Evolutionary conservation across 2,329 filamentous ascomycete species (phyloP), one percentile per base, ranked within the genome.

Genomic region (Zarea fungicola): DNA sequence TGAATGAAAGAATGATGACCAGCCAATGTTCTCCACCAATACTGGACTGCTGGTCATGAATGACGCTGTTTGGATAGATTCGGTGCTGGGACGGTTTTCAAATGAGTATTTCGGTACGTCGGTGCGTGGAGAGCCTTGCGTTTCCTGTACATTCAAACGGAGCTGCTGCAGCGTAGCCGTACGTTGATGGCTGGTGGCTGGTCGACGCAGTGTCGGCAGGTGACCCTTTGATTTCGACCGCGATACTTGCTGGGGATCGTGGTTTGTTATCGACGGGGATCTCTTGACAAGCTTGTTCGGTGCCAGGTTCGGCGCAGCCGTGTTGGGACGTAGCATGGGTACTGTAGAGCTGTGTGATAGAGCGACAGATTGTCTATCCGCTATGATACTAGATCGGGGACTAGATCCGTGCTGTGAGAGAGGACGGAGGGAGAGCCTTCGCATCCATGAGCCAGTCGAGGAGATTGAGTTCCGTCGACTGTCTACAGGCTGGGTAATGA

Each of bases 251-350:
- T 73, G 68, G 41, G 71, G 62, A 53, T 69, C 68, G 45, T 71
- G 61, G 44, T 68, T 68, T 55, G 76, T 75, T 40, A 73, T 69
- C 18, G 84, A 81, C 3, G 83, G 76, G 31, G 80, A 75, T 52
- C 86, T 81, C 67, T 92, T 92, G 45, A 90, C 85, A 34, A 91
- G 73, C 69, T 89, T 90, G 65, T 91, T 91, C 16, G 82, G 84
- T 8, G 80, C 71, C 26, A 80, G 65, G 52, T 73, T 74, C 56
- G 64, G 67, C 55, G 63, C 68, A 16, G 64, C 52, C 16, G 70
- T 61, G 36, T 53, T 53, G 28, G 60, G 55, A 19, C 70, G 65
- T 19, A 85, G 65, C 50, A 89, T 85, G 14, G 85, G 83, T 21
- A 77, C 80, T 1, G 75, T 77, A 29, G 85, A 89, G 51, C 76